Base-by-base conservation (phyloP, 352 stramenopile genomes). In the Globisporangium polare region DNA sequence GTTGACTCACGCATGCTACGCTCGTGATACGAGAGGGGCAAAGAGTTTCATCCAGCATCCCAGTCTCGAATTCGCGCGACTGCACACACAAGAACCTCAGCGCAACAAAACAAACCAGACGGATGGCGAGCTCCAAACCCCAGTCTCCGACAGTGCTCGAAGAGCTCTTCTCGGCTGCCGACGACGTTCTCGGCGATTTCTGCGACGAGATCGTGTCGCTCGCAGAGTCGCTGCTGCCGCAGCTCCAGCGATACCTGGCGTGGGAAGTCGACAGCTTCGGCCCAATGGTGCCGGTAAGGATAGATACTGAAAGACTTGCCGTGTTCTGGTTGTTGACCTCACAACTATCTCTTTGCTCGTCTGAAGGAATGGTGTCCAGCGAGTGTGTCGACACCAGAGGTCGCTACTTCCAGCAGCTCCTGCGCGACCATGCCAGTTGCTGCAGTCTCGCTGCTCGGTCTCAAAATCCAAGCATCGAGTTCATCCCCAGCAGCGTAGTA, bases 261-360 rank as follows among this genome's bases (percentile, higher is more conserved):
- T 61, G 37, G 22, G 54, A 61, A 6, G 27, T 61, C 41, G 54
- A 42, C 29, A 42, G 29, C 37, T 53, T 61, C n/a, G 54, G 54
- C 2, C 41, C 54, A 12, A 49, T 61, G 4, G 31, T 45, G 29
- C 54, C 54, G 17, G 54, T 61, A 27, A 39, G 42, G n/a, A n/a
- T 39, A 7, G 29, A 33, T 2, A 33, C 29, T 33, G 29, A 33
- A n/a, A n/a, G n/a, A n/a, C n/a, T n/a, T n/a, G n/a, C n/a, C n/a
- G n/a, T n/a, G n/a, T n/a, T n/a, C n/a, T n/a, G n/a, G n/a, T n/a
- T n/a, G n/a, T n/a, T n/a, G n/a, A n/a, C n/a, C n/a, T n/a, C n/a
- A n/a, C n/a, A n/a, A n/a, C n/a, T n/a, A n/a, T n/a, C n/a, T 33
- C 29, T 33, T 33, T 33, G 29, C 29, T 33, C 29, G 29, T 33